A percentile compares a stretch with the other conserved stretches of the same genome.
Evolutionary conservation across 148 eudicot species (phyloP).

Genomic region (Simmondsia chinensis): DNA sequence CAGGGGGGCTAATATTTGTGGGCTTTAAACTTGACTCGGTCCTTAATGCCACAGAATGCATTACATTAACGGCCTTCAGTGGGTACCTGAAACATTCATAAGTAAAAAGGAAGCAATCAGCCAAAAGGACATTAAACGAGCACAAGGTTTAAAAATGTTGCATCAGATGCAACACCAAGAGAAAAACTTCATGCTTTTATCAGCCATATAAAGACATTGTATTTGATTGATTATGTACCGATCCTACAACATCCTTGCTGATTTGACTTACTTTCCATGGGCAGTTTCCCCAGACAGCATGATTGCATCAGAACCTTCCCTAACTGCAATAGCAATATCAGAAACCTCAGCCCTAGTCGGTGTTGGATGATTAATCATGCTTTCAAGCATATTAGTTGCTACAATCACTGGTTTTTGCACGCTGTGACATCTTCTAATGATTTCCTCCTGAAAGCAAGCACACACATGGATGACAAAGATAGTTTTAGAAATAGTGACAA

Average conservation of each 20-base stretch:
- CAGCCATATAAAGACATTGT: not conserved
- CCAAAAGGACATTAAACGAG: not conserved
- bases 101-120: slow-evolving; percentile 5
- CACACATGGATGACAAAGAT: no score
- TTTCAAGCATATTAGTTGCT: slow-evolving; percentile 98
- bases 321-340: slow-evolving; percentile 95
- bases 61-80: slow-evolving; percentile 89
- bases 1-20: slow-evolving; percentile 25
- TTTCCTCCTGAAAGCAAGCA: slow-evolving; percentile 57
- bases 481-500: no score
- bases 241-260: not conserved
- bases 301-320: slow-evolving; percentile 93
- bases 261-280: slow-evolving; percentile 83
- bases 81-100: slow-evolving; percentile 61
- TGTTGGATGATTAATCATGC: slow-evolving; percentile 93
- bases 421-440: slow-evolving; percentile 72
- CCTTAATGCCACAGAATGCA: slow-evolving; percentile 94
- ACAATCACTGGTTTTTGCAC: slow-evolving; percentile 93
- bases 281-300: slow-evolving; percentile 99
- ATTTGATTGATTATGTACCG: no score
- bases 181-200: not conserved
- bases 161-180: no score
- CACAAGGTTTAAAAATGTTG: no score
- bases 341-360: slow-evolving; percentile 99
- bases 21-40: slow-evolving; percentile 66